Percentiles rank a stretch among this genome's conserved stretches.
Evolutionary conservation across 768 basidiomycete genomes (phyloP).

Genomic region (Trametes cinnabarina): DNA sequence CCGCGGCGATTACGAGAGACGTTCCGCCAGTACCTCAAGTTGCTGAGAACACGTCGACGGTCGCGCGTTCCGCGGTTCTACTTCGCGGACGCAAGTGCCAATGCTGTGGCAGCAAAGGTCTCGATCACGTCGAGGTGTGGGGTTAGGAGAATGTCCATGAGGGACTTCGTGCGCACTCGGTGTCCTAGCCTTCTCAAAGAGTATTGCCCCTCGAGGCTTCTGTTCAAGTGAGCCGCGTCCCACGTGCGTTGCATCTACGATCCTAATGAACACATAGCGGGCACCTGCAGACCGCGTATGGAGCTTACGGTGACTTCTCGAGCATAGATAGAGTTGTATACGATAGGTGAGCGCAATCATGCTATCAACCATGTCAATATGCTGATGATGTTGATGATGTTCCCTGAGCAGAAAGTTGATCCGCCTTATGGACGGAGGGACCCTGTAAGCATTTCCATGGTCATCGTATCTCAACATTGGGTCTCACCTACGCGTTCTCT

Average conservation of each 20-base stretch:
- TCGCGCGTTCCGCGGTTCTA: slow-evolving; percentile 11
- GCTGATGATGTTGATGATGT: not conserved
- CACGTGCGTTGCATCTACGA: slow-evolving; percentile 11
- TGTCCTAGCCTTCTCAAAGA: slow-evolving; percentile 29
- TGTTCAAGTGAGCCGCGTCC: too few relatives aligned
- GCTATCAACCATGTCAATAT: not conserved
- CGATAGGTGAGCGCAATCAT: slow-evolving; percentile 40
- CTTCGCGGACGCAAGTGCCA: too few relatives aligned
- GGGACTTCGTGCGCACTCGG: slow-evolving; percentile 20
- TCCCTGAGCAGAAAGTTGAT: slow-evolving; percentile 41
- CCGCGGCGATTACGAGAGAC: not conserved
- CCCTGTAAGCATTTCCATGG: slow-evolving; percentile 45
- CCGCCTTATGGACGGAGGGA: slow-evolving; percentile 57
- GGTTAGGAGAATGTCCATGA: slow-evolving; percentile 14
- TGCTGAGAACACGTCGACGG: not conserved
- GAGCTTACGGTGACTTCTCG: slow-evolving; percentile 58
- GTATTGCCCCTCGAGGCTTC: slow-evolving; percentile 30
- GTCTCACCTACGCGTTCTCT: not conserved
- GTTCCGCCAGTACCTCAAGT: not conserved
- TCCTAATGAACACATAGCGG: slow-evolving; percentile 40
- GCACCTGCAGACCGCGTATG: slow-evolving; percentile 61
- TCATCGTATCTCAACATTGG: not conserved
- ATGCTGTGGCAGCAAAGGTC: slow-evolving; percentile 11
- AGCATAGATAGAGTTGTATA: slow-evolving; percentile 55
- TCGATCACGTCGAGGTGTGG: slow-evolving; percentile 2